These are phyloP conservation scores for Thuja plicata DNA, from an alignment of 83 land plant species.

Conservation along the genomic window DNA sequence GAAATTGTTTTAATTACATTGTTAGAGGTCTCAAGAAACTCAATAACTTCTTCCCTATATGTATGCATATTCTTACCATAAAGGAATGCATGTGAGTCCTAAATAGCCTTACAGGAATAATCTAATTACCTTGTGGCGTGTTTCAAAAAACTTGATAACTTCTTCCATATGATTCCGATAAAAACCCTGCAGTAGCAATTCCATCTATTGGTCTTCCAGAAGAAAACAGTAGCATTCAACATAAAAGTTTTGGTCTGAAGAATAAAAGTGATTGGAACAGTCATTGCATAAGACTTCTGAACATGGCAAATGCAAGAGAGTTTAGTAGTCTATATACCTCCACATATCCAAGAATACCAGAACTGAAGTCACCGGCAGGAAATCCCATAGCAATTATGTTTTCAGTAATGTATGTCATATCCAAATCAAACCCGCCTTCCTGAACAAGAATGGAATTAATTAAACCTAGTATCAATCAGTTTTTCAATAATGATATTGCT, in stretches of 20 bases:
- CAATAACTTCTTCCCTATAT: slow-evolving; percentile 85
- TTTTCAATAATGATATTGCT: background rate
- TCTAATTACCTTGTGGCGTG: slow-evolving; percentile 82
- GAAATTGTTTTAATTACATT: slow-evolving; percentile 49
- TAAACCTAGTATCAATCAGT: background rate
- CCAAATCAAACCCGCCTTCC: slow-evolving; percentile 99
- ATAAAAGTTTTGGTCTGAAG: background rate
- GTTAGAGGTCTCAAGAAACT: slow-evolving; percentile 91
- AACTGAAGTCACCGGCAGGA: slow-evolving; percentile 99
- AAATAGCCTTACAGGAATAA: background rate
- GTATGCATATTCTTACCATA: background rate
- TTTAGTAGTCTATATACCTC: slow-evolving; percentile 53
- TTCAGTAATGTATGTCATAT: slow-evolving; percentile 98
- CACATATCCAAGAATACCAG: slow-evolving; percentile 96
- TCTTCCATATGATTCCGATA: slow-evolving; percentile 99
- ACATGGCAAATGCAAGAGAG: background rate
- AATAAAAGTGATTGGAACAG: background rate
- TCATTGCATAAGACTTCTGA: background rate
- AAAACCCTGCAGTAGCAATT: slow-evolving; percentile 70
- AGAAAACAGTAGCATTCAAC: background rate
- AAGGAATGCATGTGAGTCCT: background rate
- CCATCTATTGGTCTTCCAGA: background rate
- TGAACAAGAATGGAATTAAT: slow-evolving; percentile 22
- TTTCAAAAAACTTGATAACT: slow-evolving; percentile 96
- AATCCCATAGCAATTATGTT: slow-evolving; percentile 99